Evolutionary conservation across 2,329 filamentous ascomycete species (phyloP).

Genomic region (Ophiostoma pallidulum): DNA sequence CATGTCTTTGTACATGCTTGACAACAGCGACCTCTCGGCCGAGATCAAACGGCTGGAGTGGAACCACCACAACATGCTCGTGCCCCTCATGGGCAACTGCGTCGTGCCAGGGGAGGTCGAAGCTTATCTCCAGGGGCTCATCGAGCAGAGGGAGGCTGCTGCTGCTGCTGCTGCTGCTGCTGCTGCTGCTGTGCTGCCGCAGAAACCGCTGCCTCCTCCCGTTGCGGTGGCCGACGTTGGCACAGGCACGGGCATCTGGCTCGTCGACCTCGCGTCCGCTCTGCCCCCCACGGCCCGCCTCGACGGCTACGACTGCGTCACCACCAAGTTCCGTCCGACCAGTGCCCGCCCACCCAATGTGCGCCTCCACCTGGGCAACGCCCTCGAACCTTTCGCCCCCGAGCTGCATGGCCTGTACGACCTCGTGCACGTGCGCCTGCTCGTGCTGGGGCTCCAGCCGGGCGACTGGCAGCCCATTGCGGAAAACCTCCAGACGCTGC

Average conservation of each 20-base stretch:
- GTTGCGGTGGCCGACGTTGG: slow-evolving; percentile 10
- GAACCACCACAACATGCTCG: slow-evolving; percentile 7
- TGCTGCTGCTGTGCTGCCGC: no score
- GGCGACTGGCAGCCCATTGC: slow-evolving; percentile 6
- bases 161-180: no score
- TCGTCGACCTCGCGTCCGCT: slow-evolving; percentile 8
- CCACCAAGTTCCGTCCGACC: slow-evolving; percentile 11
- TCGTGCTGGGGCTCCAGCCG: slow-evolving; percentile 3
- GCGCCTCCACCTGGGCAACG: slow-evolving; percentile 3
- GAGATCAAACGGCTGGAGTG: slow-evolving; percentile 13
- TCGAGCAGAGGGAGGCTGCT: background rate
- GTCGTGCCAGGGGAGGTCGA: slow-evolving; percentile 6
- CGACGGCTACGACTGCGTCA: slow-evolving; percentile 11
- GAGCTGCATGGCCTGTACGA: slow-evolving; percentile 9
- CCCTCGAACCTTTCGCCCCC: background rate
- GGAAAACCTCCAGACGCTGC: slow-evolving; percentile 1
- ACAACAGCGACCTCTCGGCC: slow-evolving; percentile 3
- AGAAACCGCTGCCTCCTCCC: background rate
- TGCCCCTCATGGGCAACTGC: slow-evolving; percentile 2
- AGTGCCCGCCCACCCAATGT: slow-evolving; percentile 7
- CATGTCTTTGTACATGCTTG: slow-evolving; percentile 10
- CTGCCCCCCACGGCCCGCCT: slow-evolving; percentile 7
- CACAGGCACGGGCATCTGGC: slow-evolving; percentile 14
- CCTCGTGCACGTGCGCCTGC: slow-evolving; percentile 12
- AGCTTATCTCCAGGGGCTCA: background rate